phyloP scores from a whole-genome alignment of 805 yeast species.

The Zygotorulaspora sp. region DNA sequence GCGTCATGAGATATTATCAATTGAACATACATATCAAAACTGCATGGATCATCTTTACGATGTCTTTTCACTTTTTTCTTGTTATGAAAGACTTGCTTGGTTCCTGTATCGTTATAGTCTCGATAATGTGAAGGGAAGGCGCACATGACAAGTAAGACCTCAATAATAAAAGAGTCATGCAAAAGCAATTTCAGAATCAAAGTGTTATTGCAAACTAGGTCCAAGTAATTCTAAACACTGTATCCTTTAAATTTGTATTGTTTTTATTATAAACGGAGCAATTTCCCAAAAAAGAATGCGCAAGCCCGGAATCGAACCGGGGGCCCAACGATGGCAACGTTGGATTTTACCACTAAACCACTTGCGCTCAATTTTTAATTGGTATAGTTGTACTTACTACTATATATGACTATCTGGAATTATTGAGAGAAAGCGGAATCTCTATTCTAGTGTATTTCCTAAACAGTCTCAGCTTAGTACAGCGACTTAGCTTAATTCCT shows the following conservation, averaged over 20 bases:
- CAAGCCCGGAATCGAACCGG: constrained; percentile 37
- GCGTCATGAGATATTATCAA: not conserved
- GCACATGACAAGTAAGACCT: not conserved
- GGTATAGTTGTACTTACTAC: no score
- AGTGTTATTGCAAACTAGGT: no score
- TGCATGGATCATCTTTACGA: constrained; percentile 69
- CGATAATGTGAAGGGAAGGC: not conserved
- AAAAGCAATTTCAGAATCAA: not conserved
- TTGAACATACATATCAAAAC: constrained; percentile 65
- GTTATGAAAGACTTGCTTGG: no score
- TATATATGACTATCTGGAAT: no score
- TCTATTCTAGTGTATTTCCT: no score
- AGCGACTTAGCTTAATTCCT: no score
- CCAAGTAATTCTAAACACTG: no score
- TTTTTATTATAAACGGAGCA: not conserved
- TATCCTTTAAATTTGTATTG: no score
- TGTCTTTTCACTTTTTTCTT: not conserved
- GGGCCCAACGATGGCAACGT: constrained; percentile 38
- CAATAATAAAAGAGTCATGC: not conserved
- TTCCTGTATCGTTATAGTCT: not conserved
- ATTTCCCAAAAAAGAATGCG: constrained; percentile 20
- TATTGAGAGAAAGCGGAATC: no score
- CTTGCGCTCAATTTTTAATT: no score
- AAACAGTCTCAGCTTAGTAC: no score
- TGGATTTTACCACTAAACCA: constrained; percentile 38